Percentiles rank a stretch among this genome's conserved stretches.
phyloP scores from a whole-genome alignment of 192 early-diverging fungal species.

The Oehlia diaphana region DNA sequence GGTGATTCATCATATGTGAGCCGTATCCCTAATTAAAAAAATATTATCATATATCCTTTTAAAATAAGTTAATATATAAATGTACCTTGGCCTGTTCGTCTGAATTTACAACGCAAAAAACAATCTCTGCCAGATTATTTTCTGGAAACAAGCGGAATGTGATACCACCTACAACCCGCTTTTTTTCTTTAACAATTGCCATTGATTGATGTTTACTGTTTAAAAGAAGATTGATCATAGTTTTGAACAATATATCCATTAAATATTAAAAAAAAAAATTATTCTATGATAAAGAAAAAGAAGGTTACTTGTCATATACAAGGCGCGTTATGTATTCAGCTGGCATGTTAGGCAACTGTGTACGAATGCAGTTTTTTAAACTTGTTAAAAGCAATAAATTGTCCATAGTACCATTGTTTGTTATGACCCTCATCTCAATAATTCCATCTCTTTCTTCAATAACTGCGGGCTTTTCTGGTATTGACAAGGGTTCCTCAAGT shows the following conservation, averaged over 20 bases:
- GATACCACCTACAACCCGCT: conserved; percentile 89
- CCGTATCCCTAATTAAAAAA: conserved; percentile 76
- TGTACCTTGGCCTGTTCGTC: conserved; percentile 82
- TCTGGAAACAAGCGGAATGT: conserved; percentile 87
- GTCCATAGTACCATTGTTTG: conserved; percentile 74
- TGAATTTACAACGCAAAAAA: conserved; percentile 93
- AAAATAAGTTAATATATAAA: neutral
- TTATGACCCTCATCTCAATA: conserved; percentile 62
- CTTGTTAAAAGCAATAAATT: conserved; percentile 91
- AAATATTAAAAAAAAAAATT: neutral
- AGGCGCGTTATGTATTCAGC: conserved; percentile 96
- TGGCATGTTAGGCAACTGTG: conserved; percentile 99
- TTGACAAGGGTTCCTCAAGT: neutral
- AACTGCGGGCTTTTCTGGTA: conserved; percentile 3
- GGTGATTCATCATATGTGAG: conserved; percentile 89
- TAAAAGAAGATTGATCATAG: neutral
- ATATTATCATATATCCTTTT: no score
- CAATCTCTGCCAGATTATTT: conserved; percentile 97
- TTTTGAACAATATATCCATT: neutral
- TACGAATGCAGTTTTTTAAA: conserved; percentile 95
- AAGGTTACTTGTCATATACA: conserved; percentile 78
- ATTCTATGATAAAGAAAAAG: neutral
- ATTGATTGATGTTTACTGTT: conserved; percentile 76
- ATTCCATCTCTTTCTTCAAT: conserved; percentile 1
- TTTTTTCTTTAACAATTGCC: conserved; percentile 60